These are phyloP conservation scores for Simplicillium aogashimaense DNA, from an alignment of 2,329 filamentous ascomycete genomes.

Conservation along the genomic window DNA sequence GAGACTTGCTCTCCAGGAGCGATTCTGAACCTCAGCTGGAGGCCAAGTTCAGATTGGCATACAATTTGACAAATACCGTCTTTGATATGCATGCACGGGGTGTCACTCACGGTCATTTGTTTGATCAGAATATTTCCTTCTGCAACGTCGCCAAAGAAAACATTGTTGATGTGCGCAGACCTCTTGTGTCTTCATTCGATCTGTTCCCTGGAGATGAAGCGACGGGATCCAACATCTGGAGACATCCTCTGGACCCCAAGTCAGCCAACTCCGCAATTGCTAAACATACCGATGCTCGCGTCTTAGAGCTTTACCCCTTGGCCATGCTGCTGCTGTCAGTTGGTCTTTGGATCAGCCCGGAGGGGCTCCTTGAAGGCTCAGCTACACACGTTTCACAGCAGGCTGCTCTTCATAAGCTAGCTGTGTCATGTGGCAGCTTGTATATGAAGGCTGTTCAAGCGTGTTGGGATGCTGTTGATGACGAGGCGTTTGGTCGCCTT, in stretches of 20 bases:
- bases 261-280: slow-evolving; percentile 36
- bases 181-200: slow-evolving; percentile 65
- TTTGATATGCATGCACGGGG: slow-evolving; percentile 63
- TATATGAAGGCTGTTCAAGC: slow-evolving; percentile 68
- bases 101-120: slow-evolving; percentile 61
- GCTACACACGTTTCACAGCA: slow-evolving; percentile 45
- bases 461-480: slow-evolving; percentile 62
- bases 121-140: slow-evolving; percentile 59
- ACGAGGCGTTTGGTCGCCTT: slow-evolving; percentile 37
- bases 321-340: slow-evolving; percentile 66
- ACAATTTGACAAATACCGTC: slow-evolving; percentile 62
- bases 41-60: slow-evolving; percentile 65
- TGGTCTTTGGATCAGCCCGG: slow-evolving; percentile 63
- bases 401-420: slow-evolving; percentile 51
- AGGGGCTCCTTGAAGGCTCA: slow-evolving; percentile 33
- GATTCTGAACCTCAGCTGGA: slow-evolving; percentile 58
- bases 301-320: slow-evolving; percentile 62
- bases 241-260: slow-evolving; percentile 56
- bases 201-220: slow-evolving; percentile 40
- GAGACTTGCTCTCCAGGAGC: slow-evolving; percentile 39
- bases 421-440: slow-evolving; percentile 59
- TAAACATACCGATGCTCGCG: slow-evolving; percentile 43
- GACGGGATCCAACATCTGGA: slow-evolving; percentile 22
- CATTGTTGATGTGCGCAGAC: slow-evolving; percentile 54
- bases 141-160: slow-evolving; percentile 34